Conservation (phyloP, 2,329 filamentous ascomycete species). For the Botrytis porri region DNA sequence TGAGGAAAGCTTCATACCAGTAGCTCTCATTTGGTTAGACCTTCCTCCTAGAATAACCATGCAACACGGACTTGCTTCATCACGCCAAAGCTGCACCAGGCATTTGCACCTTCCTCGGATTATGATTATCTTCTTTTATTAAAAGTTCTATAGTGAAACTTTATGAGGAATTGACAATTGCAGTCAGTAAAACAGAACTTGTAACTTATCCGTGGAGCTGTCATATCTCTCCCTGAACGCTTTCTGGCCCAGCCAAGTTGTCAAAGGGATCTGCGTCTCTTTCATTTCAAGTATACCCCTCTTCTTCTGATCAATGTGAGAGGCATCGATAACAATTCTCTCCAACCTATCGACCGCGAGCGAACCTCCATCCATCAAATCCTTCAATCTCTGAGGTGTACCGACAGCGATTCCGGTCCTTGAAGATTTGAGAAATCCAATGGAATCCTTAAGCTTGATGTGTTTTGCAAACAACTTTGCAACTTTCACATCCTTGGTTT, state of each 20-base stretch:
- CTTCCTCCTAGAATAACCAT: not conserved
- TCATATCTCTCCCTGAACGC: slow-evolving; percentile 71
- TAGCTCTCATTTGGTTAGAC: not conserved
- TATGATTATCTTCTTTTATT: not conserved
- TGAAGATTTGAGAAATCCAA: slow-evolving; percentile 65
- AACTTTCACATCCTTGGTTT: slow-evolving; percentile 72
- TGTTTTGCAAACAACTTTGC: slow-evolving; percentile 97
- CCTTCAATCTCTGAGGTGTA: slow-evolving; percentile 78
- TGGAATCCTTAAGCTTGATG: slow-evolving; percentile 88
- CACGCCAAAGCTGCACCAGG: not conserved
- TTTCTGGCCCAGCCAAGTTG: slow-evolving; percentile 66
- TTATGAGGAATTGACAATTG: not conserved
- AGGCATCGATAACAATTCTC: slow-evolving; percentile 84
- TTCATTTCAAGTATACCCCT: slow-evolving; percentile 92
- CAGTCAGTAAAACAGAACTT: slow-evolving; percentile 61
- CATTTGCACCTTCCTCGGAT: slow-evolving; percentile 10
- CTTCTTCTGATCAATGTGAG: slow-evolving; percentile 93
- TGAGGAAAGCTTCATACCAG: not conserved
- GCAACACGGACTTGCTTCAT: not conserved
- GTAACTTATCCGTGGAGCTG: slow-evolving; percentile 51
- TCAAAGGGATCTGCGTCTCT: slow-evolving; percentile 79
- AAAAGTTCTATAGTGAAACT: not conserved
- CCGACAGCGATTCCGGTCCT: slow-evolving; percentile 86
- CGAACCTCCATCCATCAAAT: slow-evolving; percentile 76
- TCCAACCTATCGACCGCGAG: slow-evolving; percentile 69